Conservation (phyloP, 805 yeast species). For the Limtongia smithiae region DNA sequence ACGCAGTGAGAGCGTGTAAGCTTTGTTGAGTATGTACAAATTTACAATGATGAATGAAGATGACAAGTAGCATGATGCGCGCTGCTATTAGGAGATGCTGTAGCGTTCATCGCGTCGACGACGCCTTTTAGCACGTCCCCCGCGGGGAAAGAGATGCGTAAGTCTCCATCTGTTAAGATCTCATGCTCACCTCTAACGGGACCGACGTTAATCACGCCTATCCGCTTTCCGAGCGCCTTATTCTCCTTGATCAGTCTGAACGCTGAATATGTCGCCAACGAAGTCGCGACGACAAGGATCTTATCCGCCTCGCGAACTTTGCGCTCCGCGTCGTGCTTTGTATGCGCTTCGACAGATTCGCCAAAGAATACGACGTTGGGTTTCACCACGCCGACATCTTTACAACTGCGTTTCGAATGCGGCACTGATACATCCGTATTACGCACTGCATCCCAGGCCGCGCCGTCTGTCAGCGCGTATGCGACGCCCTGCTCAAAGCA, state of each 20-base stretch:
- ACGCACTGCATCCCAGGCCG: constrained; percentile 10
- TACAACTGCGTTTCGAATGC: constrained; percentile 14
- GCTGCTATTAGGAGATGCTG: too few species aligned
- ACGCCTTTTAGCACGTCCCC: constrained; percentile 24
- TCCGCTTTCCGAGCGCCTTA: constrained; percentile 24
- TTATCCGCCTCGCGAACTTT: constrained; percentile 24
- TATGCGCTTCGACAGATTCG: constrained; percentile 29
- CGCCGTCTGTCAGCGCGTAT: not conserved
- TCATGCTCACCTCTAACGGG: constrained; percentile 32
- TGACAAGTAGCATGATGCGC: too few species aligned
- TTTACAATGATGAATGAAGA: too few species aligned
- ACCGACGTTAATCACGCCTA: constrained; percentile 31
- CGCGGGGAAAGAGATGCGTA: constrained; percentile 24
- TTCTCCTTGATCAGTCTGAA: constrained; percentile 30
- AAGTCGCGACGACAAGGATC: constrained; percentile 30
- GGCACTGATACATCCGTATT: constrained; percentile 9
- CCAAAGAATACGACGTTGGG: constrained; percentile 34
- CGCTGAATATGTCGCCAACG: constrained; percentile 33
- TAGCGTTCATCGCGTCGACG: constrained; percentile 6
- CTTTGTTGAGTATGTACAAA: too few species aligned
- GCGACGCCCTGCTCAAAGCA: constrained; percentile 23
- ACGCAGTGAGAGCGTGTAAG: too few species aligned
- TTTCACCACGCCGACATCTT: constrained; percentile 31
- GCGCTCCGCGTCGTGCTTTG: constrained; percentile 23
- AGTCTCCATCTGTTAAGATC: constrained; percentile 19